Percentiles rank a stretch among this genome's conserved stretches.
Conservation (phyloP, 768 basidiomycete species). For the Boletus barrowsii region DNA sequence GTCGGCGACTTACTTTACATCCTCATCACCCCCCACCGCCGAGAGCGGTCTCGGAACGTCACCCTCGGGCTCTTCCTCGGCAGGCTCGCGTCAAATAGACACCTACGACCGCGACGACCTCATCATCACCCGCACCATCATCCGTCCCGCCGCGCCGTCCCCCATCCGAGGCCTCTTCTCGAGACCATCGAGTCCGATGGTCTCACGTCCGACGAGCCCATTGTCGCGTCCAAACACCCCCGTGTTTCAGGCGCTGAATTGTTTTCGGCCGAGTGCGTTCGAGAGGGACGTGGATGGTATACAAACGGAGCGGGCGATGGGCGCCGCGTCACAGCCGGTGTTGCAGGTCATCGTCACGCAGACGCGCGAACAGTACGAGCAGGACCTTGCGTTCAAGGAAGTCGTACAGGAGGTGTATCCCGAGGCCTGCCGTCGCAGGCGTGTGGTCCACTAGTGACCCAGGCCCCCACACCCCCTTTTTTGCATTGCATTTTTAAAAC, state of each 20-base stretch:
- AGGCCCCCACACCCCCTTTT: background rate
- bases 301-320: conserved; percentile 18
- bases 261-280: conserved; percentile 33
- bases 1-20: conserved; percentile 24
- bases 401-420: conserved; percentile 26
- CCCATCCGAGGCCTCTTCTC: conserved; percentile 26
- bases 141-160: conserved; percentile 33
- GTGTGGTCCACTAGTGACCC: conserved; percentile 1
- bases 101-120: conserved; percentile 31
- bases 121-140: conserved; percentile 36
- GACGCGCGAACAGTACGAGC: conserved; percentile 32
- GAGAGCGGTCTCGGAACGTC: conserved; percentile 8
- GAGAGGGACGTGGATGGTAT: conserved; percentile 30
- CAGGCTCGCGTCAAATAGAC: conserved; percentile 20
- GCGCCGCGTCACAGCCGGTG: conserved; percentile 16
- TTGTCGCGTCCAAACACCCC: conserved; percentile 23
- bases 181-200: conserved; percentile 30
- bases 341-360: conserved; percentile 35
- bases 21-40: conserved; percentile 10
- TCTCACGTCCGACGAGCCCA: conserved; percentile 26
- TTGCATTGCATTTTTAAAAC: no score
- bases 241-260: conserved; percentile 30
- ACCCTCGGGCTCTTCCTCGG: conserved; percentile 6
- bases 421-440: conserved; percentile 22
- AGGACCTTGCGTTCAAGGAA: conserved; percentile 33